Conservation (phyloP, 371 early-diverging fungal genomes). For the Lichtheimia corymbifera region DNA sequence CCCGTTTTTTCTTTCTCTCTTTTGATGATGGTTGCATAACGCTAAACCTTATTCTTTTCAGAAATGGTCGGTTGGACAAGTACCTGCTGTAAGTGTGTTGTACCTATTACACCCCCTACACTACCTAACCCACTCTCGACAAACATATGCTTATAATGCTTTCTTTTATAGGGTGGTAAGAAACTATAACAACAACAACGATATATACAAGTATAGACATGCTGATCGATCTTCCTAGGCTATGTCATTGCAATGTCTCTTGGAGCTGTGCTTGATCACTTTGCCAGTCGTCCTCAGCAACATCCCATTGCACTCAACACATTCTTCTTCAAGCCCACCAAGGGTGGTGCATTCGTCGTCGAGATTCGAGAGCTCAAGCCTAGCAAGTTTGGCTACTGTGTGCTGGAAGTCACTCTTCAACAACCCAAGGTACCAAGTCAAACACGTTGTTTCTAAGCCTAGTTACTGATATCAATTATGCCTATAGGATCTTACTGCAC, state of each 20-base stretch:
- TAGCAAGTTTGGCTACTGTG: conserved; percentile 39
- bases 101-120: not conserved
- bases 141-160: not conserved
- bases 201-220: not conserved
- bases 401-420: conserved; percentile 26
- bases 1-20: not conserved
- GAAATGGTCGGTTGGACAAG: conserved; percentile 39
- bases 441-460: not conserved
- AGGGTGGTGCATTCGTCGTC: conserved; percentile 25
- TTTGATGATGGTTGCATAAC: not conserved
- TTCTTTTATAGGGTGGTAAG: conserved; percentile 26
- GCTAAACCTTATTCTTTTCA: not conserved
- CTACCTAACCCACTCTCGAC: not conserved
- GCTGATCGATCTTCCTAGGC: conserved; percentile 14
- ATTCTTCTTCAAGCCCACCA: conserved; percentile 38
- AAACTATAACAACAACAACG: no score
- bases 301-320: conserved; percentile 41
- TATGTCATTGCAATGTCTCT: conserved; percentile 35
- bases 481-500: not conserved
- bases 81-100: conserved; percentile 37
- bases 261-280: conserved; percentile 30
- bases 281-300: conserved; percentile 25
- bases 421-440: conserved; percentile 29
- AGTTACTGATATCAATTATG: not conserved
- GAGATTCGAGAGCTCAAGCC: conserved; percentile 40